Evolutionary conservation across 1,139 yeast species (phyloP).

Genomic region (Scheffersomyces segobiensis): DNA sequence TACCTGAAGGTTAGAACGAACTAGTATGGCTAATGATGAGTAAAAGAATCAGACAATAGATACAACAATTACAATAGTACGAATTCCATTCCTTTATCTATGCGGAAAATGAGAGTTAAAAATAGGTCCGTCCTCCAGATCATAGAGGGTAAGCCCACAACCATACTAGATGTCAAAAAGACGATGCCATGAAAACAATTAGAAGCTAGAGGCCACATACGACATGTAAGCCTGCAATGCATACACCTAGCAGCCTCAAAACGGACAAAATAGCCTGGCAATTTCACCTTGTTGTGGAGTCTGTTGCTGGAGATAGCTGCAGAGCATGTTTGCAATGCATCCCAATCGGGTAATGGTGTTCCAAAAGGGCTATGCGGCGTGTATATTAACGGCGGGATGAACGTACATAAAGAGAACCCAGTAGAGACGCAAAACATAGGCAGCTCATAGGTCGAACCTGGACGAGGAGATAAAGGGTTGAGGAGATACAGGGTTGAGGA

Average conservation of each 20-base stretch:
- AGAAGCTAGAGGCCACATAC: neutral
- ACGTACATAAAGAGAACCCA: neutral
- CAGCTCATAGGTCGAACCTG: neutral
- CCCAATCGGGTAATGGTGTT: neutral
- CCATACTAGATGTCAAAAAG: neutral
- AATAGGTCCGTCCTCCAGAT: neutral
- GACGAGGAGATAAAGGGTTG: neutral
- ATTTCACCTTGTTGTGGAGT: neutral
- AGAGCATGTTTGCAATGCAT: neutral
- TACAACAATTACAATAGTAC: too few relatives aligned
- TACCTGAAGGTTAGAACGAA: neutral
- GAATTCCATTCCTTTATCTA: neutral
- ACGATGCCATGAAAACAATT: neutral
- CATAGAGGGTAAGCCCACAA: too few relatives aligned
- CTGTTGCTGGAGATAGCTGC: neutral
- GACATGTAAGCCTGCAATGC: neutral
- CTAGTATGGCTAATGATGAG: neutral
- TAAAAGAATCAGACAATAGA: neutral
- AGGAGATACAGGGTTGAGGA: neutral
- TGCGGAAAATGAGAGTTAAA: neutral
- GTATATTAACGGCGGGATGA: neutral
- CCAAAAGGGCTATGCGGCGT: neutral
- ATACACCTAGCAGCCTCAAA: neutral
- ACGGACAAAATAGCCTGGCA: neutral
- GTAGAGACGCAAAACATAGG: neutral